phyloP scores from a whole-genome alignment of 2,329 filamentous ascomycete genomes.

The Beauveria australis region DNA sequence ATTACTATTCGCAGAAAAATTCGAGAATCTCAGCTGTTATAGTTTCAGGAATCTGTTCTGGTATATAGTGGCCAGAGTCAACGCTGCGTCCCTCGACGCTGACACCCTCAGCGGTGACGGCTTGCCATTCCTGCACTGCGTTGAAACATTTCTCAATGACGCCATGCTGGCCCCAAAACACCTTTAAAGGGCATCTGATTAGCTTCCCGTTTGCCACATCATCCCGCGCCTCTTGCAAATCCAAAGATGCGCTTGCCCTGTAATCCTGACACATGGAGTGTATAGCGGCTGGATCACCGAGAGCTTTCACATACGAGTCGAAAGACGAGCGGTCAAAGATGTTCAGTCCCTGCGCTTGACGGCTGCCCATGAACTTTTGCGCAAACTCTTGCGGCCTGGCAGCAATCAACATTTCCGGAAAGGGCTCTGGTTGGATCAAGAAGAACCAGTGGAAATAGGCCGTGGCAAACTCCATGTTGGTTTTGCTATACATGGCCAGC shows the following conservation, averaged over 20 bases:
- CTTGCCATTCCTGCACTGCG: constrained; percentile 41
- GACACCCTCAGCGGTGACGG: constrained; percentile 30
- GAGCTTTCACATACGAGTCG: constrained; percentile 31
- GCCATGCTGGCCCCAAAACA: constrained; percentile 42
- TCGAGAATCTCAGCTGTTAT: constrained; percentile 32
- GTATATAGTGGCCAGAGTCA: constrained; percentile 40
- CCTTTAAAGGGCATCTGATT: constrained; percentile 36
- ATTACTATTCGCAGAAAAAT: constrained; percentile 29
- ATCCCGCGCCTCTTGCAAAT: constrained; percentile 40
- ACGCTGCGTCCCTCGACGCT: constrained; percentile 33
- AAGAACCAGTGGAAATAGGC: constrained; percentile 54
- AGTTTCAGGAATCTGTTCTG: constrained; percentile 42
- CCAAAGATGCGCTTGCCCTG: constrained; percentile 41
- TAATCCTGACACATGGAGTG: constrained; percentile 49
- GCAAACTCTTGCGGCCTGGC: constrained; percentile 30
- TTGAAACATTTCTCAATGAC: constrained; percentile 43
- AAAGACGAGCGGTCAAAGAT: constrained; percentile 28
- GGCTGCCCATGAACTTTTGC: constrained; percentile 28
- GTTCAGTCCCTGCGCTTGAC: constrained; percentile 23
- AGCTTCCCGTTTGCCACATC: constrained; percentile 35
- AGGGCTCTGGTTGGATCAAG: constrained; percentile 41
- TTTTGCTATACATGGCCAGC: constrained; percentile 41
- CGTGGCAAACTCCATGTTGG: constrained; percentile 33
- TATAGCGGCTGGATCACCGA: constrained; percentile 34
- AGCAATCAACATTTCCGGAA: constrained; percentile 41